Evolutionary conservation across 441 rosid species (phyloP).

Genomic region (California macrophylla): DNA sequence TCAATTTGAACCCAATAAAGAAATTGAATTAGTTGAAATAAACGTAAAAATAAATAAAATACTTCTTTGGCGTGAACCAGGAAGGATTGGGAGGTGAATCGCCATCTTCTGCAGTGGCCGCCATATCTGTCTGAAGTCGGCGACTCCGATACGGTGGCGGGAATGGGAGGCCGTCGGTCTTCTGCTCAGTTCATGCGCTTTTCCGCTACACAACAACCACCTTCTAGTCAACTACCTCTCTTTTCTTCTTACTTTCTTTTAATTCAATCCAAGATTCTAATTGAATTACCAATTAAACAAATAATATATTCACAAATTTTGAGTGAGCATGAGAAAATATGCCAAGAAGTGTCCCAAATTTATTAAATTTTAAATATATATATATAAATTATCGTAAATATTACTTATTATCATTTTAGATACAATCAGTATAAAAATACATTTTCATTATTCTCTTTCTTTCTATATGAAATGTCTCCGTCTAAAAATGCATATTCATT

Average conservation of each 20-base stretch:
- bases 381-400: no score
- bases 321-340: no score
- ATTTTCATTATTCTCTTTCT: no score
- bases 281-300: no score
- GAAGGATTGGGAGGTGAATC: neutral
- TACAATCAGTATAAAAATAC: no score
- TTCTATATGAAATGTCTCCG: no score
- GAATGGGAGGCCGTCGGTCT: neutral
- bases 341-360: no score
- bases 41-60: neutral
- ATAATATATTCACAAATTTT: no score
- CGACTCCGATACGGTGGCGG: neutral
- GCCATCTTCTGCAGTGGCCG: neutral
- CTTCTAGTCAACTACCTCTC: neutral
- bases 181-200: neutral
- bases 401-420: no score
- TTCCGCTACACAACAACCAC: neutral
- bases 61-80: constrained; percentile 2
- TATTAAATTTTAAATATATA: no score
- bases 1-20: neutral
- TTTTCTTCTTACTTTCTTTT: neutral
- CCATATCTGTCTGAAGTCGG: neutral
- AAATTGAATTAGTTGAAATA: neutral
- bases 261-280: no score
- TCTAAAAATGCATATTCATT: no score